Evolutionary conservation across 179 eudicot genomes (phyloP).

Genomic region (Beta macrorhiza): DNA sequence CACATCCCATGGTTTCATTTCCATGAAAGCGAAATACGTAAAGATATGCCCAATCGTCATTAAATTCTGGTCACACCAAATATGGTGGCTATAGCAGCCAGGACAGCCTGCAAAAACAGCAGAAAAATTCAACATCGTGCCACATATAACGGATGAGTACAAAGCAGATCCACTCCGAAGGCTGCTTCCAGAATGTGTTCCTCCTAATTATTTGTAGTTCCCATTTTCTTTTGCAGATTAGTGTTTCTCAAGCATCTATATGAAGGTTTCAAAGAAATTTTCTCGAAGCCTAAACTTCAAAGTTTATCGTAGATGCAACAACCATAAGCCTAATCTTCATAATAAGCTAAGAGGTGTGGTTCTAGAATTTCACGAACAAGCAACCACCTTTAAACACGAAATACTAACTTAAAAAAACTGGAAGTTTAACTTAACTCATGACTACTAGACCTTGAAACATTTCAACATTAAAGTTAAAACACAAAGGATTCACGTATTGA

Average conservation of each 20-base stretch:
- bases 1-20: conserved; percentile 12
- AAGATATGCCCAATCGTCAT: conserved; percentile 24
- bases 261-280: not conserved
- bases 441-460: not conserved
- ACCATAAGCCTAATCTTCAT: not conserved
- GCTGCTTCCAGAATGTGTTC: not conserved
- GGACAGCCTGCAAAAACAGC: conserved; percentile 34
- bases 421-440: not conserved
- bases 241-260: no score
- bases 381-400: no score
- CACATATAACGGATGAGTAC: not conserved
- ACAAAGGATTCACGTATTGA: not conserved
- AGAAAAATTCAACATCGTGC: not conserved
- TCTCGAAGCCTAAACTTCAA: no score
- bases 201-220: no score
- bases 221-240: no score
- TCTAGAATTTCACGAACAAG: not conserved
- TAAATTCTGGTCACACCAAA: conserved; percentile 25
- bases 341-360: not conserved
- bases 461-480: not conserved
- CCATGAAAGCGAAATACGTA: not conserved
- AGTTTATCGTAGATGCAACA: not conserved
- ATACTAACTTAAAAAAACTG: no score
- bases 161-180: not conserved
- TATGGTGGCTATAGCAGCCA: conserved; percentile 31